Percentiles rank a stretch among this genome's conserved stretches.
phyloP scores from a whole-genome alignment of 805 yeast species.

The Spathaspora girioi region DNA sequence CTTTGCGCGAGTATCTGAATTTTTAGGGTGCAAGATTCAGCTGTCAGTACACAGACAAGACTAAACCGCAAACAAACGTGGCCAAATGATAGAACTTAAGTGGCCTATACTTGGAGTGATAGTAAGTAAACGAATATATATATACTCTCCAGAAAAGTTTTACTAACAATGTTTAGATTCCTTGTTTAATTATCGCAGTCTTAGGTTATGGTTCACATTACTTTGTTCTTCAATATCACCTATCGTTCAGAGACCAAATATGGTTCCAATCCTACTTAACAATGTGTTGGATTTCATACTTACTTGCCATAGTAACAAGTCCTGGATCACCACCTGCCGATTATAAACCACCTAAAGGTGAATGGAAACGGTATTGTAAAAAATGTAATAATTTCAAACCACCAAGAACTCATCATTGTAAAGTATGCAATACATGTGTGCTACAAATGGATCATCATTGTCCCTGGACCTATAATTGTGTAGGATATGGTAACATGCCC shows the following conservation, averaged over 20 bases:
- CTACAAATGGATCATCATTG: constrained; percentile 89
- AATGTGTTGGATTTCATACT: constrained; percentile 73
- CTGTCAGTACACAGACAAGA: background rate
- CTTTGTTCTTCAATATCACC: constrained; percentile 47
- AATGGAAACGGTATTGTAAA: constrained; percentile 68
- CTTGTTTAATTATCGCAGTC: constrained; percentile 51
- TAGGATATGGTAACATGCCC: constrained; percentile 74
- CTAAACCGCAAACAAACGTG: background rate
- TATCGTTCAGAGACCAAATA: constrained; percentile 37
- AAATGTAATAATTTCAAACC: constrained; percentile 77
- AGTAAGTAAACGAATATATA: constrained; percentile 14
- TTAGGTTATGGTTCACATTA: constrained; percentile 63
- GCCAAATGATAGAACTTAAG: constrained; percentile 23
- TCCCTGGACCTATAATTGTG: constrained; percentile 93
- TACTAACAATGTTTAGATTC: constrained; percentile 47
- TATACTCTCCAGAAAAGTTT: background rate
- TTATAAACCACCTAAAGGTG: constrained; percentile 40
- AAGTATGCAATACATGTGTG: constrained; percentile 71
- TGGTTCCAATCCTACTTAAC: constrained; percentile 45
- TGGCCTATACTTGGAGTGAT: constrained; percentile 51
- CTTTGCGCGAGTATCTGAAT: background rate
- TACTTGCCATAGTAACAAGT: constrained; percentile 56
- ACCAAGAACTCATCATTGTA: constrained; percentile 83
- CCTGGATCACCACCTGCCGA: constrained; percentile 68
- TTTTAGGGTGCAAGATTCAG: background rate